Base-by-base conservation (phyloP, 768 basidiomycete genomes). In the Podaxis rugospora region DNA sequence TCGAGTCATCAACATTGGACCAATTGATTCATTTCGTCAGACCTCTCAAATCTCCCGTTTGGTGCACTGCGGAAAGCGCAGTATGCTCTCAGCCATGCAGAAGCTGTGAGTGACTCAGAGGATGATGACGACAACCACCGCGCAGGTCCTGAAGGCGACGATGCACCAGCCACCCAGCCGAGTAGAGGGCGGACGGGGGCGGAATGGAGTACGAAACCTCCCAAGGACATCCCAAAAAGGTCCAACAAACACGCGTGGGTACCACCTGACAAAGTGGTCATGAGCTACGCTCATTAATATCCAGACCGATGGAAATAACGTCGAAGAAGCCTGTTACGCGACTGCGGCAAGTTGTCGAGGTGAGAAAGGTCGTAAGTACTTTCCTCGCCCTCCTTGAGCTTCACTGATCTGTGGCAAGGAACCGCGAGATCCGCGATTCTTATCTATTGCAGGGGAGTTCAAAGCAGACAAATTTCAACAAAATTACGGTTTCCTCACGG, bases 161-260 rank as follows among this genome's bases (percentile, higher is more conserved):
- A 64, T 42, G 51, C 35, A 5, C 27, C 51, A 18, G 23, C 32
- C 10, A 55, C 68, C 71, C 65, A 67, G 61, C 13, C 74, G 71
- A 64, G 70, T 59, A 50, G 78, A 72, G 62, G 76, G 70, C 65
- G 77, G 70, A 55, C 66, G 66, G 77, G 75, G 59, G 73, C 72
- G 37, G 80, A 79, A 66, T 75, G 76, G 77, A 75, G 71, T 65
- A 66, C 73, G 55, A 77, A 76, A 62, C 70, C 73, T 49, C 78
- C 78, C 59, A 78, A 72, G 39, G 76, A 80, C 60, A 76, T 84
- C 2, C 69, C 78, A 11, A 89, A 89, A 72, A 81, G 94, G 46
- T 70, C 80, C 4, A 84, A 82, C 69, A 97, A 98, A 68, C 89
- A 96, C 74, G 93, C 95, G 95, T 95, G 74, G 63, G 93, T 81